phyloP scores from a whole-genome alignment of 345 rosid genomes.

The Zanthoxylum bungeanum region DNA sequence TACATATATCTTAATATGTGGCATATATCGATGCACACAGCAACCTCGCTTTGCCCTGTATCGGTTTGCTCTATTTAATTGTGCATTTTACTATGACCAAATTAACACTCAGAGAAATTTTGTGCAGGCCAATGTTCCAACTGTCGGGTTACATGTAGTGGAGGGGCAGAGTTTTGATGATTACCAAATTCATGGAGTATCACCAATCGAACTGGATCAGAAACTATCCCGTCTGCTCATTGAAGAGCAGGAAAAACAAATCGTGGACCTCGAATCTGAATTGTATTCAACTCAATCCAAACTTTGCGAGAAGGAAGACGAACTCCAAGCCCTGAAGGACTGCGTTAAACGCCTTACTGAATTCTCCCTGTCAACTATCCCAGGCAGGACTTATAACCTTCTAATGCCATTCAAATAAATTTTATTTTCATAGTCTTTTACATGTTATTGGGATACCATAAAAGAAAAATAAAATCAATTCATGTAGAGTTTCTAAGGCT shows the following conservation, averaged over 20 bases:
- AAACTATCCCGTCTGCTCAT: slow-evolving; percentile 70
- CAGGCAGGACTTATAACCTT: slow-evolving; percentile 40
- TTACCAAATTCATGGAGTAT: slow-evolving; percentile 53
- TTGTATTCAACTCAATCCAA: slow-evolving; percentile 59
- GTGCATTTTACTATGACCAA: neutral
- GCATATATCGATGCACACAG: neutral
- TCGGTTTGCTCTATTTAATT: neutral
- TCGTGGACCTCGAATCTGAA: slow-evolving; percentile 68
- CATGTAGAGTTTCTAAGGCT: neutral
- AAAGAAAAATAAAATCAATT: too few relatives aligned
- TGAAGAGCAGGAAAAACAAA: slow-evolving; percentile 75
- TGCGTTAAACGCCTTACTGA: slow-evolving; percentile 65
- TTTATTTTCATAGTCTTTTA: neutral
- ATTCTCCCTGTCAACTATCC: slow-evolving; percentile 50
- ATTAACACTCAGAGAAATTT: slow-evolving; percentile 14
- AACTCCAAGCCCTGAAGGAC: slow-evolving; percentile 79
- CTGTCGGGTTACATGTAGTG: too few relatives aligned
- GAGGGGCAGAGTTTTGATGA: slow-evolving; percentile 29
- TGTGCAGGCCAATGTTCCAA: slow-evolving; percentile 33
- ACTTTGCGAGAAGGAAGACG: slow-evolving; percentile 72
- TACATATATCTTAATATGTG: neutral
- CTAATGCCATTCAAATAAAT: neutral
- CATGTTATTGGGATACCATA: neutral
- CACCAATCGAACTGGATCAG: slow-evolving; percentile 67
- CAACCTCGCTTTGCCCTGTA: neutral